A percentile compares a stretch with the other conserved stretches of the same genome.
These are phyloP conservation scores for Breynia disticha DNA, from an alignment of 441 rosid species.

Conservation along the genomic window DNA sequence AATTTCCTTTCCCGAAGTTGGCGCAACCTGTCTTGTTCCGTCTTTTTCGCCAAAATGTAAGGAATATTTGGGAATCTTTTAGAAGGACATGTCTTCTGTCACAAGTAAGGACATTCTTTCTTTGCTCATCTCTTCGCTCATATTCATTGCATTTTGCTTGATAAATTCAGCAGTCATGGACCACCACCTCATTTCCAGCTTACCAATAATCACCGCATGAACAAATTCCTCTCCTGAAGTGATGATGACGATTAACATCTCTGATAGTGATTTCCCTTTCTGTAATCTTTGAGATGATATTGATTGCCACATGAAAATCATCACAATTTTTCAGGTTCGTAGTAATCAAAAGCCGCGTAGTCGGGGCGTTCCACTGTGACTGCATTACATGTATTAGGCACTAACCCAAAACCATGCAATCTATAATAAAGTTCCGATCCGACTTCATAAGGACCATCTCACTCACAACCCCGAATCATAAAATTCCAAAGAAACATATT, in stretches of 20 bases:
- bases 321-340: constrained; percentile 38
- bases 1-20: no score
- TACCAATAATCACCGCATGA: constrained; percentile 42
- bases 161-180: no score
- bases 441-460: constrained; percentile 28
- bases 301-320: constrained; percentile 35
- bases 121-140: no score
- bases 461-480: constrained; percentile 26
- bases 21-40: no score
- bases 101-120: no score
- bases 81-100: no score
- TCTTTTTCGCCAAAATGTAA: no score
- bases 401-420: constrained; percentile 16
- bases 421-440: constrained; percentile 21
- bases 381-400: constrained; percentile 24
- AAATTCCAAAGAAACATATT: constrained; percentile 31
- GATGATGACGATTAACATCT: constrained; percentile 37
- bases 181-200: background rate
- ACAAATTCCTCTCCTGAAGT: constrained; percentile 26
- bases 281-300: constrained; percentile 28
- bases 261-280: constrained; percentile 27
- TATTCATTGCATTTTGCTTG: no score
- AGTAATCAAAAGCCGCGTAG: constrained; percentile 23
- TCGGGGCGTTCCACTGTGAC: constrained; percentile 33
- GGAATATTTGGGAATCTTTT: no score